phyloP scores from a whole-genome alignment of 495 filamentous ascomycete genomes.

The Podospora sp. region DNA sequence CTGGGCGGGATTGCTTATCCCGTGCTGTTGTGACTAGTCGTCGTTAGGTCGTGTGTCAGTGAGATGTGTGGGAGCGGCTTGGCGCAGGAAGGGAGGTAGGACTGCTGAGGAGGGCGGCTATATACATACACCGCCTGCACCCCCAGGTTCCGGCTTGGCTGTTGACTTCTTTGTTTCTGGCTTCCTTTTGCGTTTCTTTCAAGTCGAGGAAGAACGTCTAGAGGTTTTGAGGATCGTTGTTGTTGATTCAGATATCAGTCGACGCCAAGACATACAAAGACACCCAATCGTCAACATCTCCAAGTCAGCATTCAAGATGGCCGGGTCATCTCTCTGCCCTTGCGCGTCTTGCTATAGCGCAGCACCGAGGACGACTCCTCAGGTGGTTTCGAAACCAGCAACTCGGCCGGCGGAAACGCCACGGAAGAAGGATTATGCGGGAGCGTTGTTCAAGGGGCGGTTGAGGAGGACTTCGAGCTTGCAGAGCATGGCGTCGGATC shows the following conservation, averaged over 20 bases:
- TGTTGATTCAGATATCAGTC: background rate
- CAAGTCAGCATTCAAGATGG: constrained; percentile 3
- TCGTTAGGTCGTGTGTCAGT: background rate
- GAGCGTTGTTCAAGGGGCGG: background rate
- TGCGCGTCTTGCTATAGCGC: constrained; percentile 31
- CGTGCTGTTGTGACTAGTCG: background rate
- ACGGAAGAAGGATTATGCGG: background rate
- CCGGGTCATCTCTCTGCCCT: constrained; percentile 24
- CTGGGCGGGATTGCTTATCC: background rate
- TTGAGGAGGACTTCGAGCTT: constrained; percentile 4
- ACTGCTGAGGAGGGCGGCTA: background rate
- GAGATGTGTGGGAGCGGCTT: background rate
- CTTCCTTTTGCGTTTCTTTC: background rate
- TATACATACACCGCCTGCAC: background rate
- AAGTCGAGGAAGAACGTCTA: background rate
- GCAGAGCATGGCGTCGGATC: constrained; percentile 10
- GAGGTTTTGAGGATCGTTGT: background rate
- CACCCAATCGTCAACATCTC: background rate
- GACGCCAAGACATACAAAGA: background rate
- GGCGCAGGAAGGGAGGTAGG: background rate
- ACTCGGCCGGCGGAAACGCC: background rate
- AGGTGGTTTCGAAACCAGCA: background rate
- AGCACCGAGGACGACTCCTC: background rate
- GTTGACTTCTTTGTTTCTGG: background rate
- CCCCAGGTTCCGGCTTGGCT: background rate